Evolutionary conservation across 441 rosid species (phyloP).

Genomic region (Syzygium syzygioides): DNA sequence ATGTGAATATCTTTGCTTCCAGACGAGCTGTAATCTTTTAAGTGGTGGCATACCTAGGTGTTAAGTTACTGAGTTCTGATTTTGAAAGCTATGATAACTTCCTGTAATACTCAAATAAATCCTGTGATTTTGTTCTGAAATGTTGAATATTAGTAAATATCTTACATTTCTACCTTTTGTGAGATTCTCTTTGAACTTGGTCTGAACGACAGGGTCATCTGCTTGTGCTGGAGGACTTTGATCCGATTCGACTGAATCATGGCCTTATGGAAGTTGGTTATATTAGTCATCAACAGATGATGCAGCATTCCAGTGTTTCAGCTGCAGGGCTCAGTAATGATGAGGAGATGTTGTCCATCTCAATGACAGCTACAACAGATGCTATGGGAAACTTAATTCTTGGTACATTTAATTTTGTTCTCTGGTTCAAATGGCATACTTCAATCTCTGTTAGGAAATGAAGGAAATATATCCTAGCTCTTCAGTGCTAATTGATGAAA

Average conservation of each 20-base stretch:
- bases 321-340: constrained; percentile 31
- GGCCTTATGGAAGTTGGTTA: constrained; percentile 88
- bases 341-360: constrained; percentile 47
- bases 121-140: neutral
- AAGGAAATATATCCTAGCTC: neutral
- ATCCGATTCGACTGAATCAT: constrained; percentile 52
- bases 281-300: constrained; percentile 33
- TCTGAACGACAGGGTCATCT: constrained; percentile 65
- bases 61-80: neutral
- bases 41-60: neutral
- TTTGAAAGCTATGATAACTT: neutral
- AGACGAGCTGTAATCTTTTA: neutral
- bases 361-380: constrained; percentile 86
- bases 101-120: neutral
- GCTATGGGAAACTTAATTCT: constrained; percentile 64
- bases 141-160: neutral
- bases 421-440: neutral
- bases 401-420: constrained; percentile 31
- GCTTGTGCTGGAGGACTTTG: constrained; percentile 69
- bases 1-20: neutral
- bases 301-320: constrained; percentile 6
- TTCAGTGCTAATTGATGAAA: neutral
- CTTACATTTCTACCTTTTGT: neutral
- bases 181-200: neutral
- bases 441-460: neutral